These are phyloP conservation scores for Nevesoporus exiguus DNA, from an alignment of 768 basidiomycete species.

Conservation along the genomic window DNA sequence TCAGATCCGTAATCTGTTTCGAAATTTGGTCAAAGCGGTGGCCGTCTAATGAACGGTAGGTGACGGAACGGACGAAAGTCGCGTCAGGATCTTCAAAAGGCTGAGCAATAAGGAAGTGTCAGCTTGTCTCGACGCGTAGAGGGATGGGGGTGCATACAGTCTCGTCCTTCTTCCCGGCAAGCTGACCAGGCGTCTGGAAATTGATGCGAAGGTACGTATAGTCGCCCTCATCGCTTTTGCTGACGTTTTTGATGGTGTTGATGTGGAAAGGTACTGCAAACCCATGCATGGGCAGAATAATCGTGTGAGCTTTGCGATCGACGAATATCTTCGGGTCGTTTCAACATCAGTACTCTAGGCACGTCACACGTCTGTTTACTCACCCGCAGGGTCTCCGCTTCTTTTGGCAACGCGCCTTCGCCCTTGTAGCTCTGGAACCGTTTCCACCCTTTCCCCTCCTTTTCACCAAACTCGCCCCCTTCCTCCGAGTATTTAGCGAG, in stretches of 20 bases:
- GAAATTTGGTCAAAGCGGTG: constrained; percentile 86
- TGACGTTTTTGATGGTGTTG: constrained; percentile 96
- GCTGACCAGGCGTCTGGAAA: constrained; percentile 96
- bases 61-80: constrained; percentile 93
- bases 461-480: constrained; percentile 67
- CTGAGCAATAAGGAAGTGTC: constrained; percentile 34
- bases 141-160: constrained; percentile 53
- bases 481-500: constrained; percentile 81
- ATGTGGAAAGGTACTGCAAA: constrained; percentile 98
- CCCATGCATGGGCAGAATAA: constrained; percentile 90
- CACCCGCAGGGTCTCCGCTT: constrained; percentile 78
- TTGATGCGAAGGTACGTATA: constrained; percentile 94
- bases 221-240: constrained; percentile 96
- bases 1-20: constrained; percentile 91
- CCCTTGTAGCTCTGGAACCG: constrained; percentile 96
- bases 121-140: constrained; percentile 2
- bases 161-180: constrained; percentile 98
- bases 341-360: constrained; percentile 7
- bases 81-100: constrained; percentile 96
- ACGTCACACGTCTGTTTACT: constrained; percentile 24
- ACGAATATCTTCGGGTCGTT: constrained; percentile 66
- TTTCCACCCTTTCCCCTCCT: constrained; percentile 92
- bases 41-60: constrained; percentile 87
- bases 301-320: constrained; percentile 85
- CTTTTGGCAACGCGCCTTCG: constrained; percentile 84